These are phyloP conservation scores for Wallacemonas rigidus DNA, from an alignment of 208 protist species.

Conservation along the genomic window DNA sequence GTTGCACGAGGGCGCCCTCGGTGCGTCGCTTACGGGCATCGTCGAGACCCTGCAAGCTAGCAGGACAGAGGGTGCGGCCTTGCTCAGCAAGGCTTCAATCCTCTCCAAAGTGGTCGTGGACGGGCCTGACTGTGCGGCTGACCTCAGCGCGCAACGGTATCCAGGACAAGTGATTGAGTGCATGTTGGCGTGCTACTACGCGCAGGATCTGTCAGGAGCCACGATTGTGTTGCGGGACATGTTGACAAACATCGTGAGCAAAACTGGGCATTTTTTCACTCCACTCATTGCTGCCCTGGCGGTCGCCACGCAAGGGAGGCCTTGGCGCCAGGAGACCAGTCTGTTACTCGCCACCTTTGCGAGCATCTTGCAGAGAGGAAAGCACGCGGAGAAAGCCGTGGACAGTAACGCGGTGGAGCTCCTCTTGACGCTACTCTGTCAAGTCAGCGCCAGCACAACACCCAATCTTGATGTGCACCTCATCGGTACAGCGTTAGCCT, in stretches of 20 bases:
- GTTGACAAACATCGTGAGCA: slow-evolving; percentile 44
- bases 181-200: slow-evolving; percentile 31
- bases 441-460: slow-evolving; percentile 26
- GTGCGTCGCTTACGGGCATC: background rate
- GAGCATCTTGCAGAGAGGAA: slow-evolving; percentile 37
- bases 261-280: slow-evolving; percentile 44
- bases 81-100: slow-evolving; percentile 13
- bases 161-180: slow-evolving; percentile 32
- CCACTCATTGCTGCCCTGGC: slow-evolving; percentile 40
- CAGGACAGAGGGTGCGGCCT: background rate
- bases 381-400: slow-evolving; percentile 40
- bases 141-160: slow-evolving; percentile 29
- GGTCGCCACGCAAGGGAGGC: slow-evolving; percentile 21
- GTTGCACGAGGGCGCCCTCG: slow-evolving; percentile 7
- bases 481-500: slow-evolving; percentile 48
- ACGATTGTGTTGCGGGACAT: slow-evolving; percentile 50
- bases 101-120: slow-evolving; percentile 18
- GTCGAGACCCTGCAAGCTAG: background rate
- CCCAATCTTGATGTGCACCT: slow-evolving; percentile 45
- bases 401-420: slow-evolving; percentile 59
- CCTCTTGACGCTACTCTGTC: slow-evolving; percentile 51
- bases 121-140: slow-evolving; percentile 10
- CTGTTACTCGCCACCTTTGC: slow-evolving; percentile 55
- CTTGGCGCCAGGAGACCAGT: slow-evolving; percentile 40
- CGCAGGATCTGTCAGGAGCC: slow-evolving; percentile 15